These are phyloP conservation scores for Closterium sp. DNA, from an alignment of 139 green algal genomes.

Conservation along the genomic window DNA sequence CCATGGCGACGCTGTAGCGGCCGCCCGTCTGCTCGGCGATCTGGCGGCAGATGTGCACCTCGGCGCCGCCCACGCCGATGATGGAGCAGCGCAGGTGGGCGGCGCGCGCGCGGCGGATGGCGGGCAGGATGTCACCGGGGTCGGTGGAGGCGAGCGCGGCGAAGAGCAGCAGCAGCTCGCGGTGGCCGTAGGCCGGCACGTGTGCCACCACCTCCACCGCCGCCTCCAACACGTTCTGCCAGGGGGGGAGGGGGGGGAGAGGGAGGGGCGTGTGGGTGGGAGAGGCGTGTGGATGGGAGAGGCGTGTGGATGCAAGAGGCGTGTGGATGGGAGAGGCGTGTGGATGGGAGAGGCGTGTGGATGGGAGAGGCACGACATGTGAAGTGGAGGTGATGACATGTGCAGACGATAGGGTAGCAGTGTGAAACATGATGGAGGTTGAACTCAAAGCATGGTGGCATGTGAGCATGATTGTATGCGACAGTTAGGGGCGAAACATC, in stretches of 20 bases:
- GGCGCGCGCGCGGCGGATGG: constrained; percentile 61
- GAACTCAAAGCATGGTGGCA: not conserved
- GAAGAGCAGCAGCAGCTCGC: constrained; percentile 84
- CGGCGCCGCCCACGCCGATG: constrained; percentile 68
- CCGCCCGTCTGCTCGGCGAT: constrained; percentile 75
- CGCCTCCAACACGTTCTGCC: constrained; percentile 84
- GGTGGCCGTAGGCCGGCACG: constrained; percentile 82
- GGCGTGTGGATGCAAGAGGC: too few species aligned
- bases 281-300: too few species aligned
- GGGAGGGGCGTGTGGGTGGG: too few species aligned
- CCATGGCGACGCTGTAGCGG: constrained; percentile 71
- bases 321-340: too few species aligned
- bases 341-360: too few species aligned
- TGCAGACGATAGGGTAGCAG: too few species aligned
- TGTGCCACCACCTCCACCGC: constrained; percentile 59
- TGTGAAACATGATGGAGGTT: too few species aligned
- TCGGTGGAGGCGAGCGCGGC: constrained; percentile 84
- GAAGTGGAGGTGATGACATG: too few species aligned
- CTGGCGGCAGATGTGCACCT: constrained; percentile 76
- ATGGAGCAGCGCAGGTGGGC: constrained; percentile 68
- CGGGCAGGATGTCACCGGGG: constrained; percentile 80
- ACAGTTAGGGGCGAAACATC: not conserved
- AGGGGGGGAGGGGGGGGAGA: too few species aligned
- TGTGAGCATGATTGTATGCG: not conserved
- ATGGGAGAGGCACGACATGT: not conserved